These are phyloP conservation scores for Drosera spatulata DNA, from an alignment of 179 eudicot genomes.

Conservation along the genomic window DNA sequence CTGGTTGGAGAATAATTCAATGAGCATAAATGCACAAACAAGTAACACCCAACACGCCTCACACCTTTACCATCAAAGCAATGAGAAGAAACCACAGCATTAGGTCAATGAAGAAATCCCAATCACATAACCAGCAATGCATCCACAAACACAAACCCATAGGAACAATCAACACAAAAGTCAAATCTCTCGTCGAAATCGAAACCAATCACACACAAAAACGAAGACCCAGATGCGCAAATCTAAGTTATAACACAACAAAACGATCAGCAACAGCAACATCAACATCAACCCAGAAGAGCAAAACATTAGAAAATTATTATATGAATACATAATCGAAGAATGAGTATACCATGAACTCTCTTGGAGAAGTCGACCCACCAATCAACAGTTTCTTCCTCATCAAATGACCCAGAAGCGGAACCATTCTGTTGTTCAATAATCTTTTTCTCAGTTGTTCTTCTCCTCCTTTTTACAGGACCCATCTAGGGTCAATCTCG, in stretches of 20 bases:
- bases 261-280: conserved; percentile 5
- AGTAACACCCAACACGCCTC: neutral
- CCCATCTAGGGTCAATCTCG: conserved; percentile 54
- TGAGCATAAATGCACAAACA: neutral
- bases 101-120: neutral
- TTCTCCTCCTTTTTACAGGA: conserved; percentile 67
- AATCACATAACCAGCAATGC: conserved; percentile 10
- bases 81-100: neutral
- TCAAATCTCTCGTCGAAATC: conserved; percentile 11
- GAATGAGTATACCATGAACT: conserved; percentile 40
- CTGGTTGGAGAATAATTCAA: neutral
- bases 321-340: neutral
- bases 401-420: conserved; percentile 35
- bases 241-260: too few species aligned
- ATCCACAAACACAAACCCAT: conserved; percentile 12
- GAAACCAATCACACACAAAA: neutral
- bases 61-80: neutral
- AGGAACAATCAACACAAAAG: conserved; percentile 12
- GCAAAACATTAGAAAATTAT: conserved; percentile 1
- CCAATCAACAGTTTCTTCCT: conserved; percentile 57
- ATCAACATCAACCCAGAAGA: conserved; percentile 2
- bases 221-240: too few species aligned
- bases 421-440: conserved; percentile 22
- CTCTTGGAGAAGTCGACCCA: conserved; percentile 50
- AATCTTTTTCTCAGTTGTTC: conserved; percentile 46